Evolutionary conservation across 768 basidiomycete species (phyloP).

Genomic region (Suillus tomentosus): DNA sequence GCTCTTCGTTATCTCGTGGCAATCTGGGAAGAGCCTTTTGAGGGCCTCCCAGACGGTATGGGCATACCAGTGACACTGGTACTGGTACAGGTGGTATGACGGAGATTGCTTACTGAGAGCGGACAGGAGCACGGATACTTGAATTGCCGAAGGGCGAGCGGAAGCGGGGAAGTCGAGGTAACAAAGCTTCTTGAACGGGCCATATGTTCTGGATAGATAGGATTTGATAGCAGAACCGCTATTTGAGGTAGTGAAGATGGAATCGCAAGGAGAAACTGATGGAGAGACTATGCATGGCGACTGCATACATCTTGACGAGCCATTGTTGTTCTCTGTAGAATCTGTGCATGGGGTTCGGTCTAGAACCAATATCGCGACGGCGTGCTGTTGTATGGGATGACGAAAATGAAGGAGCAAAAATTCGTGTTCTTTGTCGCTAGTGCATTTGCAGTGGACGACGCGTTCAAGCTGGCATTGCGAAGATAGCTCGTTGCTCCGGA

Average conservation of each 20-base stretch:
- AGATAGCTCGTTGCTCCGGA: neutral
- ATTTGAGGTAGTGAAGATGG: neutral
- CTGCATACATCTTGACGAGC: neutral
- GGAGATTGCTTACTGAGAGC: neutral
- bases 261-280: neutral
- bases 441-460: neutral
- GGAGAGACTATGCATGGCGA: neutral
- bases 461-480: neutral
- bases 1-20: neutral
- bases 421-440: neutral
- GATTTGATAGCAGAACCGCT: neutral
- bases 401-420: neutral
- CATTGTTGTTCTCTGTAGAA: neutral
- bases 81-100: neutral
- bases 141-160: neutral
- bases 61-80: neutral
- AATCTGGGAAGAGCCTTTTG: neutral
- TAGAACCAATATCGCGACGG: neutral
- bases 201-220: neutral
- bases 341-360: neutral
- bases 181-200: neutral
- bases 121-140: neutral
- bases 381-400: neutral
- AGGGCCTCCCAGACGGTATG: neutral
- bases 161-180: neutral